Base-by-base conservation (phyloP, 2,329 filamentous ascomycete genomes). In the Cytospora mali region DNA sequence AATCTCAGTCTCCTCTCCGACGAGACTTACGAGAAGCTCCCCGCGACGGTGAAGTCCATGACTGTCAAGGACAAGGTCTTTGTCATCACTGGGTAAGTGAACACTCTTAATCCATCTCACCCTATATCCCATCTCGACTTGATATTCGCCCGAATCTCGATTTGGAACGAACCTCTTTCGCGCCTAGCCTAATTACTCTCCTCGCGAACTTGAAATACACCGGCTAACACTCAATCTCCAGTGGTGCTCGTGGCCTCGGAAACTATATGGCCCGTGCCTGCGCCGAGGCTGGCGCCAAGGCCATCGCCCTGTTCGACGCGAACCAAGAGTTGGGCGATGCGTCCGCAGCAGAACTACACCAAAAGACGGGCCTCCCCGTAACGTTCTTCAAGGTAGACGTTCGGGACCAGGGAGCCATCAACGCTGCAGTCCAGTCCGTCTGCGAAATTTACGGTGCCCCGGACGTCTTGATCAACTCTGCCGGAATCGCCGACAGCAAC, bases 401-500 rank as follows among this genome's bases (percentile, higher is more conserved):
- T 33, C 88, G 89, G 71, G 88, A 92, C 68, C 87, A 84, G 13
- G 81, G 80, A 50, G 88, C 86, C 67, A 89, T 93, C 75, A 84
- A 87, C 69, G 84, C 87, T 59, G 88, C 88, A 25, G 87, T 93
- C 58, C 81, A 86, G 66, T 82, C 85, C 62, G 85, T 91, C 48
- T 84, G 86, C 50, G 80, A 86, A 65, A 80, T 87, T 66, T 90
- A 88, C 69, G 90, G 90, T 58, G 79, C 83, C 13, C 84, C 91
- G 14, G 88, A 93, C 71, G 86, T 92, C 33, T 80, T 93, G n/a
- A 83, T 93, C 78, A 92, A 92, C 79, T 88, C 88, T 55, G 90
- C 90, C 52, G 90, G 90, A 73, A 92, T 93, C 67, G 90, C 90
- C 67, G 90, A 93, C 75, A 92, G 89, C 74, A 93, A 93, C 82